Evolutionary conservation across 805 yeast genomes (phyloP), one percentile per base, ranked within the genome.

Genomic region (Starmerella riodocensis): DNA sequence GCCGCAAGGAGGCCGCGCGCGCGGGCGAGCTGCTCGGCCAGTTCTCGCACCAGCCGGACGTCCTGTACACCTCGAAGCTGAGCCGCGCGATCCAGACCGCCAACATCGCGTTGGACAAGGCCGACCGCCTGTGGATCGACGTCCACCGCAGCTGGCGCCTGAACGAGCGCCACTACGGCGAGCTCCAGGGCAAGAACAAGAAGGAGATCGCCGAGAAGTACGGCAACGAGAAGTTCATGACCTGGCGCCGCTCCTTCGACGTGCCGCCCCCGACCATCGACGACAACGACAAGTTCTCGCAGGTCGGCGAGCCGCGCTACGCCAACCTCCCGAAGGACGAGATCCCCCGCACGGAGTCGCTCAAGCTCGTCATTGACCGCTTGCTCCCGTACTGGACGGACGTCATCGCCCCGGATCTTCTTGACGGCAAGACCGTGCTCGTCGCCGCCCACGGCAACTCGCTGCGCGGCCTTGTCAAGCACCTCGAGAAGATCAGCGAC

Each of bases 81-180:
- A 68, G 91, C 55, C 80, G 97, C 70, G 96, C 97, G 50, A 86
- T 86, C 63, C 93, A 84, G 69, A 86, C 97, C 50, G 95, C 96
- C 55, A 80, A 86, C 79, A 74, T 88, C 63, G 95, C 95, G 43
- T 70, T 86, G 54, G 83, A 79, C 47, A 63, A 70, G 51, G 88
- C 96, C 43, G 96, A 85, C 66, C 82, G 85, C 62, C 67, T 83
- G 54, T 86, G 76, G 74, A 73, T 86, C 53, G 94, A 93, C 59
- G 93, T 81, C 57, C 75, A 78, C 66, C 82, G 96, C 73, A 74
- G 88, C 41, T 88, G 96, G 96, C 81, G 96, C 74, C 75, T 86
- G 64, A 86, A 86, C 71, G 97, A 86, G 73, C 91, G 97, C 74
- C 96, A 86, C 69, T 86, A 86, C 71, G 97, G 97, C 74, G 96